phyloP scores from a whole-genome alignment of 257 asterid genomes.

The Ocimum tenuiflorum region DNA sequence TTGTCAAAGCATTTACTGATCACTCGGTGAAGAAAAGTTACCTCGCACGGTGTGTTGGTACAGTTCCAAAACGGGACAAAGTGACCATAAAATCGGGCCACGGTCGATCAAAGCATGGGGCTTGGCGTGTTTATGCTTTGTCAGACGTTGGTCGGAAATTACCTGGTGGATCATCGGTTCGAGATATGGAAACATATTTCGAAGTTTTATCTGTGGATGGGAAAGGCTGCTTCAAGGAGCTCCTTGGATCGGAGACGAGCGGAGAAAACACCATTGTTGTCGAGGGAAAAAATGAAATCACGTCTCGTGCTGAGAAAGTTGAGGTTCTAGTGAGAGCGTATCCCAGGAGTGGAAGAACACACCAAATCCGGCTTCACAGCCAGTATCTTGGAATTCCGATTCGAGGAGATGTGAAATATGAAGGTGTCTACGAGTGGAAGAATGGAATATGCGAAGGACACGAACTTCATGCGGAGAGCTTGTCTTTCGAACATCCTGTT shows the following conservation, averaged over 20 bases:
- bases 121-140: conserved; percentile 86
- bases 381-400: conserved; percentile 86
- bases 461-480: conserved; percentile 87
- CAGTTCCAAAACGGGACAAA: conserved; percentile 52
- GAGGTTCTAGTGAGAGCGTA: conserved; percentile 67
- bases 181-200: conserved; percentile 74
- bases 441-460: conserved; percentile 57
- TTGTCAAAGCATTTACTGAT: conserved; percentile 76
- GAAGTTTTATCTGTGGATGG: conserved; percentile 62
- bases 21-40: conserved; percentile 72
- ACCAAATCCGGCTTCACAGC: conserved; percentile 90
- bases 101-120: conserved; percentile 86
- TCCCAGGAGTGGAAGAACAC: conserved; percentile 88
- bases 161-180: conserved; percentile 80
- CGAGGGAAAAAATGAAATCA: conserved; percentile 46
- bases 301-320: conserved; percentile 37
- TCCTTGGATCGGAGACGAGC: conserved; percentile 23
- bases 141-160: conserved; percentile 65
- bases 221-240: conserved; percentile 22
- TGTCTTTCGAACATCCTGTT: conserved; percentile 78
- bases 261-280: conserved; percentile 34
- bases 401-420: conserved; percentile 84
- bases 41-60: conserved; percentile 62
- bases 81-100: conserved; percentile 67
- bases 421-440: conserved; percentile 80